Conservation (phyloP, 73 alveolate species). For the Breviolum minutum region DNA sequence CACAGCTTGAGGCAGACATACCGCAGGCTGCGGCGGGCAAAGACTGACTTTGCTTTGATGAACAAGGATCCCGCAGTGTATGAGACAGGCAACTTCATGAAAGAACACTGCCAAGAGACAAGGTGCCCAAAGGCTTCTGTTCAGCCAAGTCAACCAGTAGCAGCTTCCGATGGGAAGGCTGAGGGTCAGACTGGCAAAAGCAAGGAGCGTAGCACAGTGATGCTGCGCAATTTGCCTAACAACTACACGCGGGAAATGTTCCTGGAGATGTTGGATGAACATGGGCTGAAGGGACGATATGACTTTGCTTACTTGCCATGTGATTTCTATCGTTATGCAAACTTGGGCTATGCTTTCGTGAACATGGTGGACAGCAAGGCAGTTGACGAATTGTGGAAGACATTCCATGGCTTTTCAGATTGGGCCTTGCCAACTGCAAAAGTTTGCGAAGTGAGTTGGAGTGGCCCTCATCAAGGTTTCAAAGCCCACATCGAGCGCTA, state of each 20-base stretch:
- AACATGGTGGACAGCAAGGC: slow-evolving; percentile 56
- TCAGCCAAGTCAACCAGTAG: neutral
- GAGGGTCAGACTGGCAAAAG: neutral
- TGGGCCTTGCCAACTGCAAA: slow-evolving; percentile 70
- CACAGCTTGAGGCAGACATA: slow-evolving; percentile 8
- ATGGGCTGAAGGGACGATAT: slow-evolving; percentile 10
- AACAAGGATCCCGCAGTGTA: neutral
- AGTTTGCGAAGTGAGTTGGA: slow-evolving; percentile 71
- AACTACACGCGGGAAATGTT: slow-evolving; percentile 86
- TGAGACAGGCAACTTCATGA: neutral
- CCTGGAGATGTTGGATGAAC: slow-evolving; percentile 41
- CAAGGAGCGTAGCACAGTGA: slow-evolving; percentile 49
- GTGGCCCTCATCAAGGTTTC: slow-evolving; percentile 80
- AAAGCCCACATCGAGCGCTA: slow-evolving; percentile 58
- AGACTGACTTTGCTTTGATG: neutral
- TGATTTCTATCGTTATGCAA: slow-evolving; percentile 59
- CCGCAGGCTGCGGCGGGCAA: slow-evolving; percentile 63
- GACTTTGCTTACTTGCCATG: slow-evolving; percentile 76
- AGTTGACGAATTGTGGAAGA: slow-evolving; percentile 56
- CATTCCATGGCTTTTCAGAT: slow-evolving; percentile 51
- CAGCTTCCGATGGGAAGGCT: neutral
- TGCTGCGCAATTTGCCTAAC: slow-evolving; percentile 77
- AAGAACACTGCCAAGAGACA: neutral
- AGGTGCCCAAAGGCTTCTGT: neutral
- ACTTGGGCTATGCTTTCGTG: slow-evolving; percentile 86